Evolutionary conservation across 1,139 yeast genomes (phyloP), one percentile per base, ranked within the genome.

Genomic region (Martiniozyma asiatica): DNA sequence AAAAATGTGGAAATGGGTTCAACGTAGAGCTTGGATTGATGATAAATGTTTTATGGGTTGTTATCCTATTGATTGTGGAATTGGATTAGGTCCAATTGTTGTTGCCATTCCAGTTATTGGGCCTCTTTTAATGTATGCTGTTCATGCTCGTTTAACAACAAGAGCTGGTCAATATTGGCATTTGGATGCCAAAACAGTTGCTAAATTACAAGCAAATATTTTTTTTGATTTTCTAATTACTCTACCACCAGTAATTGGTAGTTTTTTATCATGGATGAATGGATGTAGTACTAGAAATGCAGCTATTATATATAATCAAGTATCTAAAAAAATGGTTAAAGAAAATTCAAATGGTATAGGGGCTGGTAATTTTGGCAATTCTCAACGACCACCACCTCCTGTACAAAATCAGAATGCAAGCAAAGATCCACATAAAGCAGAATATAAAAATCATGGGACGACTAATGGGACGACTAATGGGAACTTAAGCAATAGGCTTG

Each of bases 281-380:
- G 80, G 76, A 1, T 80, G 94, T 47, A 80, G 93, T n/a, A 80
- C 95, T 0, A 59, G 94, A 44, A 87, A 85, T 52, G 93, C 94
- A 1, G 84, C 85, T 0, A 46, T 81, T 45, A 63, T 82, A 6
- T 84, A 73, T 49, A 64, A 62, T 16, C 61, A 58, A 36, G 48
- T 71, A 30, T 51, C 54, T n/a, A 54, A 58, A 30, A 43, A 58
- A 34, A 61, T 65, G 0, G 41, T 58, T 20, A 56, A 56, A 27
- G 47, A 65, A 28, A 41, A 37, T 11, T 11, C 14, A 7, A 21
- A 23, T 7, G 20, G 14, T 16, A 10, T 4, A 3, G 18, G 18
- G n/a, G n/a, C n/a, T n/a, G n/a, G n/a, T n/a, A n/a, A n/a, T n/a
- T n/a, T n/a, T n/a, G n/a, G n/a, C n/a, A n/a, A n/a, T n/a, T n/a